A percentile compares a stretch with the other conserved stretches of the same genome.
Evolutionary conservation across 1,284 basidiomycete species (phyloP).

Genomic region (Stereum hirsutum): DNA sequence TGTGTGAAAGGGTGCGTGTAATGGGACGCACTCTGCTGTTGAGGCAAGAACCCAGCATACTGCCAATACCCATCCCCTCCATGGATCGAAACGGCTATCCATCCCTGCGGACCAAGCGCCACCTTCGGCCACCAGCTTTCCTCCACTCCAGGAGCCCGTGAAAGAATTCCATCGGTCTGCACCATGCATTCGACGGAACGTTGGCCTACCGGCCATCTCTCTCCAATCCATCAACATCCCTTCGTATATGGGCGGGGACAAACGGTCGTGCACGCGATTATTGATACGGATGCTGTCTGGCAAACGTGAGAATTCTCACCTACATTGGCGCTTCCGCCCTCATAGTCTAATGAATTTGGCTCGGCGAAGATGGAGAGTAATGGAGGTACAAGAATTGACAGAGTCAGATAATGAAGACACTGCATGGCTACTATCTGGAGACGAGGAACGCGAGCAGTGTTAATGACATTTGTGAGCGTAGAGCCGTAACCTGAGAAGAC

Average conservation of each 20-base stretch:
- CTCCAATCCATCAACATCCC: constrained; percentile 97
- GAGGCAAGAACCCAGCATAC: constrained; percentile 76
- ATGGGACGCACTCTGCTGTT: constrained; percentile 64
- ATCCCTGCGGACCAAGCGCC: constrained; percentile 39
- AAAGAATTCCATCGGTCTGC: constrained; percentile 57
- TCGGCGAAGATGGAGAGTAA: constrained; percentile 72
- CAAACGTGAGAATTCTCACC: constrained; percentile 32
- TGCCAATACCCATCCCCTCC: constrained; percentile 83
- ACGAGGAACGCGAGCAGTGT: no score
- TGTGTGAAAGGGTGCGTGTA: constrained; percentile 5
- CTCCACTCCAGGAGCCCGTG: constrained; percentile 69
- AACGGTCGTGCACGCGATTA: constrained; percentile 1
- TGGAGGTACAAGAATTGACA: constrained; percentile 79
- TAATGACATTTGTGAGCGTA: constrained; percentile 3
- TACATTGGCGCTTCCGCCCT: constrained; percentile 79
- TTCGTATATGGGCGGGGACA: no score
- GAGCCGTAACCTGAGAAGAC: constrained; percentile 3
- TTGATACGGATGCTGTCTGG: not conserved
- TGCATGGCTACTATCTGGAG: constrained; percentile 93
- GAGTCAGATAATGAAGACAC: constrained; percentile 84
- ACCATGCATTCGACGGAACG: constrained; percentile 53
- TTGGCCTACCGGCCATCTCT: constrained; percentile 81
- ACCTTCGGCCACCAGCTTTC: constrained; percentile 54
- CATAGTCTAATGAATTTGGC: constrained; percentile 65
- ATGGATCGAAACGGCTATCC: constrained; percentile 59